These are phyloP conservation scores for Agarophyton chilense DNA, from an alignment of 23 red algal genomes.

Conservation along the genomic window DNA sequence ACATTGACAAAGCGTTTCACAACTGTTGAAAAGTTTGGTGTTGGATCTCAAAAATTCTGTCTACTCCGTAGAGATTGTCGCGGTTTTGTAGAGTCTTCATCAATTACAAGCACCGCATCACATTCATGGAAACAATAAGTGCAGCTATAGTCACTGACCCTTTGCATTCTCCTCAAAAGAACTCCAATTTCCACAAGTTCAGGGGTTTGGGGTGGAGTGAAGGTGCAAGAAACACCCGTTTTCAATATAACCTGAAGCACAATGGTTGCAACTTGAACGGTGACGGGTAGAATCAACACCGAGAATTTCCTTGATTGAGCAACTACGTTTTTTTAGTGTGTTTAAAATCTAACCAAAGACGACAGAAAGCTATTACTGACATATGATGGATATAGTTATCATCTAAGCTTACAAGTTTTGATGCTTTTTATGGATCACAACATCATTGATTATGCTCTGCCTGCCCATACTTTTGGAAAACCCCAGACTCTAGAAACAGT, in stretches of 20 bases:
- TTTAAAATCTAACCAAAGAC: background rate
- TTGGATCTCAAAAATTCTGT: too few species aligned
- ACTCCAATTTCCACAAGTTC: too few species aligned
- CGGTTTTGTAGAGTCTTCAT: too few species aligned
- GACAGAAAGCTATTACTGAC: background rate
- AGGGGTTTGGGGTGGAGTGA: too few species aligned
- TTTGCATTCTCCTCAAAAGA: too few species aligned
- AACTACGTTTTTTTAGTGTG: background rate
- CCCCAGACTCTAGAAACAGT: too few species aligned
- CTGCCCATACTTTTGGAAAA: background rate
- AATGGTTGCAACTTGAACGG: background rate
- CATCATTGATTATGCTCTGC: background rate
- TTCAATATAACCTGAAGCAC: background rate
- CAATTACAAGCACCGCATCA: too few species aligned
- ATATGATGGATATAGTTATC: background rate
- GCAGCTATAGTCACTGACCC: too few species aligned
- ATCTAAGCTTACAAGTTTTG: background rate
- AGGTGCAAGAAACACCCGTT: background rate
- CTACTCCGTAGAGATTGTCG: too few species aligned
- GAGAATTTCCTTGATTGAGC: background rate
- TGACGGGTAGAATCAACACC: background rate
- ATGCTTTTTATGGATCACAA: background rate
- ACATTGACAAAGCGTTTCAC: background rate
- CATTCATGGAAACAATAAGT: too few species aligned
- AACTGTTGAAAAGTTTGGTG: background rate